phyloP scores from a whole-genome alignment of 352 stramenopile genomes.

The Phytophthora pini region DNA sequence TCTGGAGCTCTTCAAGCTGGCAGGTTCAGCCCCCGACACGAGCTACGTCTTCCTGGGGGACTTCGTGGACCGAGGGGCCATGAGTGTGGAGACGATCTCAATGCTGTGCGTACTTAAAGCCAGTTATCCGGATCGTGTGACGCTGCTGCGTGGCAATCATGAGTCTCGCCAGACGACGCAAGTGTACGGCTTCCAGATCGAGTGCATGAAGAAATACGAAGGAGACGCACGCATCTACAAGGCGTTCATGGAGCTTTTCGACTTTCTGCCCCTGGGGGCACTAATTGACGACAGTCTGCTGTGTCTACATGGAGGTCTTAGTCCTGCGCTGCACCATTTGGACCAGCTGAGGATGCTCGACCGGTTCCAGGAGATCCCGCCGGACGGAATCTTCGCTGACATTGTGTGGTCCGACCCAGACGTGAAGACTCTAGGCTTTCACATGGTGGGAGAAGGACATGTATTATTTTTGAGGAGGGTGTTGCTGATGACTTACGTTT shows the following conservation, averaged over 20 bases:
- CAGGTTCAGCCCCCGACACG: constrained; percentile 85
- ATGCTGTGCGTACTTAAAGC: constrained; percentile 91
- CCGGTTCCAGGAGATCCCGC: constrained; percentile 82
- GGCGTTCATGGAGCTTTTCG: constrained; percentile 81
- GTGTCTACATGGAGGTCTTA: constrained; percentile 73
- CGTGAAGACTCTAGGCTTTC: constrained; percentile 85
- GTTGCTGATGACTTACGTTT: constrained; percentile 16
- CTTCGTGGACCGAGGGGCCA: constrained; percentile 97
- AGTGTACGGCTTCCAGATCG: constrained; percentile 87
- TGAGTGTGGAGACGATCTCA: constrained; percentile 94
- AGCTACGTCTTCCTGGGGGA: constrained; percentile 97
- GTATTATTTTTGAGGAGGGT: constrained; percentile 45
- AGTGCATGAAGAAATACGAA: constrained; percentile 89
- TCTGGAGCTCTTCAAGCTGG: constrained; percentile 92
- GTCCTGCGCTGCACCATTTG: constrained; percentile 79
- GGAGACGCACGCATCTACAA: constrained; percentile 78
- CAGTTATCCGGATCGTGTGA: constrained; percentile 92
- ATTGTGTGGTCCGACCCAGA: constrained; percentile 89
- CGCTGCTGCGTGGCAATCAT: constrained; percentile 96
- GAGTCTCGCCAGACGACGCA: constrained; percentile 89
- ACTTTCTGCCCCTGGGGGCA: constrained; percentile 85
- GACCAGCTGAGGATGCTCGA: constrained; percentile 94
- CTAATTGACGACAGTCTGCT: constrained; percentile 70
- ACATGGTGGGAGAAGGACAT: constrained; percentile 48
- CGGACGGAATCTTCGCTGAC: constrained; percentile 80